Base-by-base conservation (phyloP, 2,329 filamentous ascomycete genomes). In the Xylariaceae sp. region DNA sequence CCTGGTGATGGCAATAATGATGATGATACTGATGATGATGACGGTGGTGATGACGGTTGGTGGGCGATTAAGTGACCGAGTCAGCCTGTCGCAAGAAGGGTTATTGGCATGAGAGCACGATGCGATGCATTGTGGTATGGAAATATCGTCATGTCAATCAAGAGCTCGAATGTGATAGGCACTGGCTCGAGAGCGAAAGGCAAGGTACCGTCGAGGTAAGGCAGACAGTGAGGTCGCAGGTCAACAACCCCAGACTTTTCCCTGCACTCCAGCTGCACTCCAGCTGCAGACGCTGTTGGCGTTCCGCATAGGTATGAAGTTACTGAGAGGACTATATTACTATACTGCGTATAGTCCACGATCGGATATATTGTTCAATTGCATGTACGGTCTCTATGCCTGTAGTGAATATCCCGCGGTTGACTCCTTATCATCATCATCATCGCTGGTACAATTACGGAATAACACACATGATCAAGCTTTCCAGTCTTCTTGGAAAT, bases 121-220 rank as follows among this genome's bases (percentile, higher is more conserved):
- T 60, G 44, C 51, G 50, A 8, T 63, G 50, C 34, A 50, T 57
- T 57, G 55, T 60, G 30, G 53, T 34, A 58, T 64, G 60, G 62
- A 58, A 53, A 58, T 64, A 64, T 62, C 57, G 55, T 59, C 56
- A 64, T 63, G 61, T 58, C 58, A 55, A 39, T 53, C 42, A 45
- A 13, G 42, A 45, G 42, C 5, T n/a, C n/a, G n/a, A 45, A 45
- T 45, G 11, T 45, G 42, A 45, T 45, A 45, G 42, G 42, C 42
- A 45, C 42, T 15, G 42, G 13, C 42, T n/a, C n/a, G 42, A 45
- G 42, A 15, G 23, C 23, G n/a, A 45, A n/a, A 45, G 42, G 42
- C 11, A n/a, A 15, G 42, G 23, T 30, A 30, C 23, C 23, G 23
- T 30, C 23, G 23, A 30, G 23, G 23, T 30, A 30, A 30, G 23